Percentiles rank a stretch among this genome's conserved stretches.
Evolutionary conservation across 2,329 filamentous ascomycete species (phyloP).

Genomic region (Epichloe sp.): DNA sequence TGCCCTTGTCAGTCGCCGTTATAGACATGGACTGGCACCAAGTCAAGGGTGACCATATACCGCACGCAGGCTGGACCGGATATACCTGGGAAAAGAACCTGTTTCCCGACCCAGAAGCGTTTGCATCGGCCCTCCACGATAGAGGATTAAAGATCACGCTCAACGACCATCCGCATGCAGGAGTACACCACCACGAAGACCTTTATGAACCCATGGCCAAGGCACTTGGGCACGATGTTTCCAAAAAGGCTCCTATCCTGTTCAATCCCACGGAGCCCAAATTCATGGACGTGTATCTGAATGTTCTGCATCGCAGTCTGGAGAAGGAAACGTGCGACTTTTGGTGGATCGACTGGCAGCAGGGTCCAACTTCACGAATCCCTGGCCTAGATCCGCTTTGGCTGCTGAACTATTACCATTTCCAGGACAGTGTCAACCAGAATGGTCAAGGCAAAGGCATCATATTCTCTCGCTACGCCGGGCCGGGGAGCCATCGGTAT

Average conservation of each 20-base stretch:
- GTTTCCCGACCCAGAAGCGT: slow-evolving; percentile 40
- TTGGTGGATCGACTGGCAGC: slow-evolving; percentile 58
- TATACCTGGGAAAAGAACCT: slow-evolving; percentile 16
- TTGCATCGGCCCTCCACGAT: slow-evolving; percentile 37
- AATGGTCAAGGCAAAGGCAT: slow-evolving; percentile 26
- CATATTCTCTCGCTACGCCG: slow-evolving; percentile 49
- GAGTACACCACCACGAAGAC: slow-evolving; percentile 42
- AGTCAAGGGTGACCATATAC: slow-evolving; percentile 31
- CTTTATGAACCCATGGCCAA: slow-evolving; percentile 40
- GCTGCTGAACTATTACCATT: slow-evolving; percentile 53
- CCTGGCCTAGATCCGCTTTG: slow-evolving; percentile 49
- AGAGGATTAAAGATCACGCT: slow-evolving; percentile 40
- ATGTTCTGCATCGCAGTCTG: slow-evolving; percentile 40
- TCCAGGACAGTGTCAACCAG: slow-evolving; percentile 33
- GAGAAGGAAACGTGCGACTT: slow-evolving; percentile 46
- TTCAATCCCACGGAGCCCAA: slow-evolving; percentile 41
- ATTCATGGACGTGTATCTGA: slow-evolving; percentile 45
- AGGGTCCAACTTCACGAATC: slow-evolving; percentile 40
- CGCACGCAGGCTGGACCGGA: slow-evolving; percentile 26
- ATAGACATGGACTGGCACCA: slow-evolving; percentile 56
- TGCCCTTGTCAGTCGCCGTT: slow-evolving; percentile 47
- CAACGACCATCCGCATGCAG: slow-evolving; percentile 48
- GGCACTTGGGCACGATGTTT: slow-evolving; percentile 36
- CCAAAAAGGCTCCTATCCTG: slow-evolving; percentile 33
- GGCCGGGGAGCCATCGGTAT: slow-evolving; percentile 49